Percentiles rank a stretch among this genome's conserved stretches.
Conservation (phyloP, 208 protist species). For the Acanthamoeba sp. region DNA sequence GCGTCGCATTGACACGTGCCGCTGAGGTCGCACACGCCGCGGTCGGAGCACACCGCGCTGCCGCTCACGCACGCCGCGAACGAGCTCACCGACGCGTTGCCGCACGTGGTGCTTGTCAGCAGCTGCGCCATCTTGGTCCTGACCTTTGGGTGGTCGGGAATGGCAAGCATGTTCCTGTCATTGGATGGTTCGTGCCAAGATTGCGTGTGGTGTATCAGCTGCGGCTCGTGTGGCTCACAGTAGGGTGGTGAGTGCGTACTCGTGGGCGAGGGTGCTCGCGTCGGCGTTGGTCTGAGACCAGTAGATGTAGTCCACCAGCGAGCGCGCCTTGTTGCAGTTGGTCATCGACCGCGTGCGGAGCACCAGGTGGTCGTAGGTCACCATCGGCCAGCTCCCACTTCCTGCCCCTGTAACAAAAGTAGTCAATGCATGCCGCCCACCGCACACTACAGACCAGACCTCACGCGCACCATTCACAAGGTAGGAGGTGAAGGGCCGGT, state of each 20-base stretch:
- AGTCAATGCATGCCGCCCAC: too few species aligned
- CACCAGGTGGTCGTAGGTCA: neutral
- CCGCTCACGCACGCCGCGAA: too few species aligned
- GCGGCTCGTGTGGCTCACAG: too few species aligned
- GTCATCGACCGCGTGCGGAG: neutral
- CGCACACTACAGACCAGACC: neutral
- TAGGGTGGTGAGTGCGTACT: too few species aligned
- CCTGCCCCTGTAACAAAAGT: too few species aligned
- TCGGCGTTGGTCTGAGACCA: neutral
- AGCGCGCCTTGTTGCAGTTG: neutral
- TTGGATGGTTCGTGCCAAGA: too few species aligned
- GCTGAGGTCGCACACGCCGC: neutral
- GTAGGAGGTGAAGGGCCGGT: neutral
- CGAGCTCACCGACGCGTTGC: neutral
- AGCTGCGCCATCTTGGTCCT: neutral
- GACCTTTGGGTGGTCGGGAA: neutral
- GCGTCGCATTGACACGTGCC: neutral
- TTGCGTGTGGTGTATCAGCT: too few species aligned
- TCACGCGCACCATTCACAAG: neutral
- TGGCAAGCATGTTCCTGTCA: too few species aligned
- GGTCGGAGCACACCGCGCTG: neutral
- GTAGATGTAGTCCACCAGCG: neutral
- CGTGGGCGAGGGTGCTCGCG: neutral
- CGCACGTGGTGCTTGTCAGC: neutral
- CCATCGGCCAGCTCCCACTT: constrained; percentile 22